Percentiles rank a stretch among this genome's conserved stretches.
These are phyloP conservation scores for Globisporangium paroecandrum DNA, from an alignment of 352 stramenopile genomes.

Conservation along the genomic window DNA sequence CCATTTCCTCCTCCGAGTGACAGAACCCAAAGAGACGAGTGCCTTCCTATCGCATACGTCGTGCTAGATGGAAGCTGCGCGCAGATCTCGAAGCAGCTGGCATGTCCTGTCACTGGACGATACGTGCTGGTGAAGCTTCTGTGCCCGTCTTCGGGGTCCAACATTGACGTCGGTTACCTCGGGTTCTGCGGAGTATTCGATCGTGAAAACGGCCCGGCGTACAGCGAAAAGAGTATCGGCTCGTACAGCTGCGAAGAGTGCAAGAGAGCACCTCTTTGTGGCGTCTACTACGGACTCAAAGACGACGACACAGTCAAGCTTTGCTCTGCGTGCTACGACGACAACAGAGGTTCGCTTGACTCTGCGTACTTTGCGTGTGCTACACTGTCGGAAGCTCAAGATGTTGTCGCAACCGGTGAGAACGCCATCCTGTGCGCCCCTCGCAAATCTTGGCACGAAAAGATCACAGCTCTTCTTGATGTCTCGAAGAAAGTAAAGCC, in stretches of 20 bases:
- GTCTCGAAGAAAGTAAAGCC: constrained; percentile 35
- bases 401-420: constrained; percentile 25
- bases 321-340: constrained; percentile 76
- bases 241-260: constrained; percentile 69
- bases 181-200: constrained; percentile 80
- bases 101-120: constrained; percentile 57
- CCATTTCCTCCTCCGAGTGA: constrained; percentile 57
- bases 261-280: constrained; percentile 31
- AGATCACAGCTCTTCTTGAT: constrained; percentile 35
- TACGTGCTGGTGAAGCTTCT: constrained; percentile 83
- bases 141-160: constrained; percentile 54
- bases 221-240: constrained; percentile 40
- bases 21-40: constrained; percentile 53
- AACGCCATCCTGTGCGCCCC: constrained; percentile 44
- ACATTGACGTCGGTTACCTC: constrained; percentile 83
- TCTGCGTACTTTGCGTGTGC: constrained; percentile 45
- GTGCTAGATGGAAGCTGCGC: constrained; percentile 73
- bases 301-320: constrained; percentile 60
- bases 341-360: constrained; percentile 60
- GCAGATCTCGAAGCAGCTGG: constrained; percentile 76
- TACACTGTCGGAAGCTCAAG: constrained; percentile 28
- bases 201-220: constrained; percentile 78
- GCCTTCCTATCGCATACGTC: constrained; percentile 68
- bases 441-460: constrained; percentile 50
- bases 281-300: constrained; percentile 58